A percentile compares a stretch with the other conserved stretches of the same genome.
Conservation (phyloP, 2,329 filamentous ascomycete species). For the Beauveria asiatica region DNA sequence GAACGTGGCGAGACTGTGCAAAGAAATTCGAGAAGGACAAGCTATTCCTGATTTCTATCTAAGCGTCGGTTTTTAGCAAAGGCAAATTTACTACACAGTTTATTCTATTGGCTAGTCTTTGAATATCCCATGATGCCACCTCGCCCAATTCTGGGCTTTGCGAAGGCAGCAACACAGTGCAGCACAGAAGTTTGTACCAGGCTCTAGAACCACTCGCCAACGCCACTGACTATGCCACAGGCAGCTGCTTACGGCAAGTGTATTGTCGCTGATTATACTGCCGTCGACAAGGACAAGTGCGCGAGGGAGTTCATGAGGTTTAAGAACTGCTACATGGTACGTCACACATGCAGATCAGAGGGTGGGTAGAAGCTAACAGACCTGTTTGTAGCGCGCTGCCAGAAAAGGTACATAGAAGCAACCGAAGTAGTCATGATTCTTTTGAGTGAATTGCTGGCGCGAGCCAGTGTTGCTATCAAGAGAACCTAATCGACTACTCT, state of each 20-base stretch:
- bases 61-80: neutral
- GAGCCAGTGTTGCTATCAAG: neutral
- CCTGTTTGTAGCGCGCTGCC: constrained; percentile 10
- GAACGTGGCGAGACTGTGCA: neutral
- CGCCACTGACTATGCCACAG: constrained; percentile 35
- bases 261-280: constrained; percentile 81
- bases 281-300: constrained; percentile 87
- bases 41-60: neutral
- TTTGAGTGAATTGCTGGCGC: neutral
- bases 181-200: constrained; percentile 38
- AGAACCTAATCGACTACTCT: constrained; percentile 18
- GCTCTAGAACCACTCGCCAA: neutral
- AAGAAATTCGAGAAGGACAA: neutral
- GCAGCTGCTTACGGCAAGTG: constrained; percentile 84
- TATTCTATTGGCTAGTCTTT: neutral
- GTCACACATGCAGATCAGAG: constrained; percentile 17
- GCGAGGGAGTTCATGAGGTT: constrained; percentile 72
- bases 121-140: constrained; percentile 10
- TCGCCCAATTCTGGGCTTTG: constrained; percentile 48
- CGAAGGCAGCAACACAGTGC: constrained; percentile 45
- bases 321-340: constrained; percentile 81
- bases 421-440: neutral
- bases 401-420: constrained; percentile 8
- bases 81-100: neutral
- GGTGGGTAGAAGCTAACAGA: neutral